Evolutionary conservation across 495 filamentous ascomycete species (phyloP), one percentile per base, ranked within the genome.

Genomic region (Tuber microsphaerosporum): DNA sequence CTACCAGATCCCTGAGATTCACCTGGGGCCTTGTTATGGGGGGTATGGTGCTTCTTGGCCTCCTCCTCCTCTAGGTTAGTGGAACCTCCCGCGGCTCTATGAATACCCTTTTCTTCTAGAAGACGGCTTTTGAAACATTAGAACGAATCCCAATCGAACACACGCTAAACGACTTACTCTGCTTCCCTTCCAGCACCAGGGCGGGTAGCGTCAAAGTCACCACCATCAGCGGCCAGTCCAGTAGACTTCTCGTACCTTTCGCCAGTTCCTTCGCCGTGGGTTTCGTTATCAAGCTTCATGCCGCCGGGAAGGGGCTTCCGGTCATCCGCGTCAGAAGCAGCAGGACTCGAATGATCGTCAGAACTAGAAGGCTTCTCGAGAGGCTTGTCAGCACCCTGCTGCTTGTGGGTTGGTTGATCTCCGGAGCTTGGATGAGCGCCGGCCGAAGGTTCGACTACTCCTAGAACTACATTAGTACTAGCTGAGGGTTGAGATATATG

Each of bases 111-210:
- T 43, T 77, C 43, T 39, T 82, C 81, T 14, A 82, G 73, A 2
- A 82, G 48, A 17, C 81, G 81, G 42, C 79, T 81, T 61, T 70
- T 2, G 31, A n/a, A 69, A 70, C 1, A 51, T 81, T 75, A 76
- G 48, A 16, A 77, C 22, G 34, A n/a, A 45, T 2, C 12, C 44
- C 22, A 68, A 16, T n/a, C 26, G 34, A 9, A 37, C 1, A 56
- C 19, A 69, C 37, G 71, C 46, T 26, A 48, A 41, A 20, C 65
- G 45, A 87, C 89, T 84, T 85, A 91, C 90, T 90, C 88, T 71
- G 90, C 90, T 82, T 92, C 90, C 46, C 82, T 81, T 0, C 89
- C 90, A 10, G 90, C 90, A 12, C 90, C 90, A 1, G 90, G 87
- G 39, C 85, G 85, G 42, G 86, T 83, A 69, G 89, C 83, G 84